These are phyloP conservation scores for Cudoniella acicularis DNA, from an alignment of 495 filamentous ascomycete genomes.

Conservation along the genomic window DNA sequence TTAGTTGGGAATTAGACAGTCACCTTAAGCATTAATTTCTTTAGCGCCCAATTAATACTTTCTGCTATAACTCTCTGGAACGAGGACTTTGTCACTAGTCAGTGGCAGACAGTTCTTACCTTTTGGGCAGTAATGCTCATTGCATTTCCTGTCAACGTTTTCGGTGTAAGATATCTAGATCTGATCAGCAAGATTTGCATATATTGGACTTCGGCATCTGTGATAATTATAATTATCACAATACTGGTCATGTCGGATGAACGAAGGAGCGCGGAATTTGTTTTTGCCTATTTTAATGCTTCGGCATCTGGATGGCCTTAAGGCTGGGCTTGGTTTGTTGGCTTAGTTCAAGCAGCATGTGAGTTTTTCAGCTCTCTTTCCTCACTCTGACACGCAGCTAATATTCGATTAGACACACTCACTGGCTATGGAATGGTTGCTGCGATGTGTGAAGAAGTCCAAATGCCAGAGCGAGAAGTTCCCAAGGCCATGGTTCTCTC, in stretches of 20 bases:
- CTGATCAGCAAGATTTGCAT: constrained; percentile 67
- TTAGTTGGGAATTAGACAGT: constrained; percentile 52
- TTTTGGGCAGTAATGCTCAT: constrained; percentile 61
- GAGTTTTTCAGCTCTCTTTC: neutral
- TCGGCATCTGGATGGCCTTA: constrained; percentile 51
- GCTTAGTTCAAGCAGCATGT: constrained; percentile 39
- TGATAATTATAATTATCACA: constrained; percentile 57
- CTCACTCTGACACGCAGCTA: neutral
- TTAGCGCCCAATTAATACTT: constrained; percentile 57
- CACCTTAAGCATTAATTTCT: constrained; percentile 46
- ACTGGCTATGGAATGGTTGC: constrained; percentile 61
- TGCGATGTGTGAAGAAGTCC: constrained; percentile 52
- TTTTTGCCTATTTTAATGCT: constrained; percentile 61
- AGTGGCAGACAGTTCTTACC: constrained; percentile 60
- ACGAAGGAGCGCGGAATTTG: constrained; percentile 49
- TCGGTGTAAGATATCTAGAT: constrained; percentile 53
- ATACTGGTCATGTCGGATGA: constrained; percentile 55
- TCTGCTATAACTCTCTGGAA: constrained; percentile 59
- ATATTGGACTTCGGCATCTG: constrained; percentile 59
- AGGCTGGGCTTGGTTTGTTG: constrained; percentile 52
- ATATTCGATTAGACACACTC: constrained; percentile 42
- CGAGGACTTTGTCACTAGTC: constrained; percentile 56
- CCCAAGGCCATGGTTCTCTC: constrained; percentile 58
- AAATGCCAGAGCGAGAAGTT: constrained; percentile 52
- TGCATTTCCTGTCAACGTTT: constrained; percentile 55